Conservation (phyloP, 163 green algal genomes). For the Chlorella variabilis region DNA sequence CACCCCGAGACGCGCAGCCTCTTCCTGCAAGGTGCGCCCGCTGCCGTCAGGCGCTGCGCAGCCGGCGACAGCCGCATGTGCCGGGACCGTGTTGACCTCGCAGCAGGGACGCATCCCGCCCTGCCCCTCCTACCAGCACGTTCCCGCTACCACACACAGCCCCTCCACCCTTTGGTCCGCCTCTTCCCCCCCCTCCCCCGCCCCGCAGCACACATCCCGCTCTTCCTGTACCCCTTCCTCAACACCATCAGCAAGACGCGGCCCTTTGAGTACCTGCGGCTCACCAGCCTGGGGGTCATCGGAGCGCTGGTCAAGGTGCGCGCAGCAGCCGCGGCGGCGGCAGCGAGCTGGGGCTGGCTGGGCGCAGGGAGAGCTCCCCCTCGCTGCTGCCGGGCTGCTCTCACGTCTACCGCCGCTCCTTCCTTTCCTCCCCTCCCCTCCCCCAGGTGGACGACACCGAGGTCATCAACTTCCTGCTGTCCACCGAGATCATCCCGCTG, state of each 20-base stretch:
- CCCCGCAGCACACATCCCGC: slow-evolving; percentile 94
- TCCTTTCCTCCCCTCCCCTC: not conserved
- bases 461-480: slow-evolving; percentile 99
- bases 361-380: not conserved
- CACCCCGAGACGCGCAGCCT: slow-evolving; percentile 94
- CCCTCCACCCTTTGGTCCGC: too few species aligned
- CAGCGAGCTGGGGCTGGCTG: not conserved
- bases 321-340: too few species aligned
- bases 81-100: not conserved
- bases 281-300: slow-evolving; percentile 97
- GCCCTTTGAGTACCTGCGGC: slow-evolving; percentile 98
- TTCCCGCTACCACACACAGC: too few species aligned
- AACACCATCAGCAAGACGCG: slow-evolving; percentile 97
- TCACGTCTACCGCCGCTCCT: not conserved
- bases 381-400: not conserved
- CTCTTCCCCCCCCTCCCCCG: not conserved
- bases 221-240: slow-evolving; percentile 99
- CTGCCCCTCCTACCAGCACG: not conserved
- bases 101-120: not conserved
- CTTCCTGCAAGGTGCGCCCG: slow-evolving; percentile 90
- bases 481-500: slow-evolving; percentile 98
- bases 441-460: slow-evolving; percentile 94
- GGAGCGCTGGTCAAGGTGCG: slow-evolving; percentile 95
- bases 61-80: not conserved
- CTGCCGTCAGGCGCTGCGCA: too few species aligned